Conservation (phyloP, 768 basidiomycete species). For the Dacryopinax spathularia region DNA sequence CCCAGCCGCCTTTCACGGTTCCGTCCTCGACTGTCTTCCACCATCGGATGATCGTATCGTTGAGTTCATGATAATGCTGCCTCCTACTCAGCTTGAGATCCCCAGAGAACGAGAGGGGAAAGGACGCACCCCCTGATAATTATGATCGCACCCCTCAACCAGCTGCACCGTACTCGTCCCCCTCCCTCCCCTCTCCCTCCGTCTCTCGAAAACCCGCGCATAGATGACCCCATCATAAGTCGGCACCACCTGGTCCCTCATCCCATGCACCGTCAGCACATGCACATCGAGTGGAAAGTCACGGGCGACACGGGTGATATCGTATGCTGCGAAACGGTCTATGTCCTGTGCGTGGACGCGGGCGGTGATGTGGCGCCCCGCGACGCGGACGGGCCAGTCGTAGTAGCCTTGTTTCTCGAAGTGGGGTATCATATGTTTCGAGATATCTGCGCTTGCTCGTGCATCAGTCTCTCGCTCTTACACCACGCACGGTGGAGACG, state of each 20-base stretch:
- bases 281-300: conserved; percentile 47
- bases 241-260: conserved; percentile 52
- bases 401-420: conserved; percentile 46
- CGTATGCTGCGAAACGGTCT: conserved; percentile 46
- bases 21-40: neutral
- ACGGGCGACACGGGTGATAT: conserved; percentile 54
- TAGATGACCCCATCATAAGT: conserved; percentile 62
- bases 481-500: too few relatives aligned
- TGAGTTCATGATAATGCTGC: neutral
- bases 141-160: conserved; percentile 66
- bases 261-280: conserved; percentile 68
- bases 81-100: neutral
- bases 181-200: conserved; percentile 27
- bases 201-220: conserved; percentile 30
- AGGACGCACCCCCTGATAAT: conserved; percentile 44
- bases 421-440: conserved; percentile 28
- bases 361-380: conserved; percentile 40
- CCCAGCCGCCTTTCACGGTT: neutral
- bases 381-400: conserved; percentile 50
- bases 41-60: neutral
- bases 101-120: neutral
- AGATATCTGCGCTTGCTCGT: conserved; percentile 15
- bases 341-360: conserved; percentile 47
- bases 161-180: conserved; percentile 60
- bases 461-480: too few relatives aligned